Evolutionary conservation across 2,329 filamentous ascomycete species (phyloP).

Genomic region (Colletotrichum orbiculare): DNA sequence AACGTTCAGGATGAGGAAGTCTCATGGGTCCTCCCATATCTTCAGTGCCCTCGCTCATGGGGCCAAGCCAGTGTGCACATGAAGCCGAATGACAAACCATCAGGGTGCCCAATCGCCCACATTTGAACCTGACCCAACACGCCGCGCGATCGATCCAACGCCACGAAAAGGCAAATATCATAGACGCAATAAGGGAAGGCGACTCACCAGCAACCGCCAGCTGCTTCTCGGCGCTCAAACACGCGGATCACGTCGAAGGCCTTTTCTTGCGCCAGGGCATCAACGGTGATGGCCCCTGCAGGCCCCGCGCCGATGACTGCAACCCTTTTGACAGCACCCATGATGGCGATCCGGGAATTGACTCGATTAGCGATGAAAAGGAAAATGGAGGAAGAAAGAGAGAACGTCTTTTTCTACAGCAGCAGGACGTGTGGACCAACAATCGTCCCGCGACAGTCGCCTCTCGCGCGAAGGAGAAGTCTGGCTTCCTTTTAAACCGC

Average conservation of each 20-base stretch:
- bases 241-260: conserved; percentile 68
- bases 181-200: neutral
- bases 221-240: conserved; percentile 69
- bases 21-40: too few relatives aligned
- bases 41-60: too few relatives aligned
- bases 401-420: neutral
- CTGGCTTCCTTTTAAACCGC: conserved; percentile 16
- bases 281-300: conserved; percentile 68
- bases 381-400: neutral
- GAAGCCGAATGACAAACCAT: neutral
- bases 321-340: conserved; percentile 50
- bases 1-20: too few relatives aligned
- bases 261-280: conserved; percentile 69
- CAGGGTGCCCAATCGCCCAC: conserved; percentile 3
- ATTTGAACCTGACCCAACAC: neutral
- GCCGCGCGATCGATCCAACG: too few relatives aligned
- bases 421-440: neutral
- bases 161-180: neutral
- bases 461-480: neutral
- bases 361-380: neutral
- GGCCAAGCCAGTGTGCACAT: too few relatives aligned
- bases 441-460: neutral
- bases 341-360: neutral
- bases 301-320: conserved; percentile 72
- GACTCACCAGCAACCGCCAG: conserved; percentile 71